Base-by-base conservation (phyloP, 305 asterid species). In the Fraxinus sp. region DNA sequence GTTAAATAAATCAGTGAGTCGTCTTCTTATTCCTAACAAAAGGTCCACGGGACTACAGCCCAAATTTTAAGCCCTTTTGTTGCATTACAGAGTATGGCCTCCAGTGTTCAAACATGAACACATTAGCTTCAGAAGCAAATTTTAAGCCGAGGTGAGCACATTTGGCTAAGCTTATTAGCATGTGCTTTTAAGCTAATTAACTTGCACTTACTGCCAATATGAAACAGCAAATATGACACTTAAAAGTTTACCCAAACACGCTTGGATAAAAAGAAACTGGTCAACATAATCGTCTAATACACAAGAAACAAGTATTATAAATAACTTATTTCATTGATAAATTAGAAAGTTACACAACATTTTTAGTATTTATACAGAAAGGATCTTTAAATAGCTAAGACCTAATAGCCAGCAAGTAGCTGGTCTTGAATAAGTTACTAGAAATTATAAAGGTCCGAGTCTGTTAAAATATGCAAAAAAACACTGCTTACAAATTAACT, bases 321-420 rank as follows among this genome's bases (percentile, higher is more conserved):
- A 37, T 64, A 64, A 74, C 59, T 78, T 74, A 80, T 78, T 80
- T 28, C 82, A 80, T 70, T 68, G 78, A 78, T 52, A 28, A 43
- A 77, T 79, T 78, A 35, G 73, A 43, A 55, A 64, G 36, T 86
- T 72, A 57, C 76, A 71, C 43, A 71, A 5, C 76, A 39, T 35
- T 26, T 30, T 41, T n/a, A 78, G 64, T 52, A 33, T 46, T 68
- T 75, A 81, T 80, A 59, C 33, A 77, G 24, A 9, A 30, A n/a
- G 22, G 43, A 80, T 64, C 46, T 33, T 59, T n/a, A 72, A 62
- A 71, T 70, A 55, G 82, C 13, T 74, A 79, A 52, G 35, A 35
- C 66, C 70, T 78, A 77, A 75, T 75, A 84, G 92, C 91, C 85
- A 91, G 84, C 87, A 83, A 83, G 88, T 72, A 85, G 89, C 86